Conservation (phyloP, 1,284 basidiomycete species). For the Vanrija humicola region DNA sequence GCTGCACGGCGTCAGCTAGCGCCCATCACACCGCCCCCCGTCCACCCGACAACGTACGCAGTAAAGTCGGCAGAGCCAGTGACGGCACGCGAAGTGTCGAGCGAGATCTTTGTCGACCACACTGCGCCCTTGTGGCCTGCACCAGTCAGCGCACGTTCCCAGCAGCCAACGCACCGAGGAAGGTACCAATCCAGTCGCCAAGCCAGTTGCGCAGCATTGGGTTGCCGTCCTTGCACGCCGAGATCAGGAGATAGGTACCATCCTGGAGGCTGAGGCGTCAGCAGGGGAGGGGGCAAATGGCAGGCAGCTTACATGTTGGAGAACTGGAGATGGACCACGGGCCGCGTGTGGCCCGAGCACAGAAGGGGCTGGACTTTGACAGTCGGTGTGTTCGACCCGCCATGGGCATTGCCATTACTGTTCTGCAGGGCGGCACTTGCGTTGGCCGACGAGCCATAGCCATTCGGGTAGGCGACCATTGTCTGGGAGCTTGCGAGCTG, state of each 20-base stretch:
- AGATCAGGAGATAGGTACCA: constrained; percentile 79
- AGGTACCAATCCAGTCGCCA: constrained; percentile 98
- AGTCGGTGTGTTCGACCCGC: neutral
- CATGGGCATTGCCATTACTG: constrained; percentile 5
- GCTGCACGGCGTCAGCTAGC: constrained; percentile 50
- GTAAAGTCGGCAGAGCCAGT: constrained; percentile 97
- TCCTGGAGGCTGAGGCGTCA: constrained; percentile 57
- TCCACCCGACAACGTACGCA: constrained; percentile 60
- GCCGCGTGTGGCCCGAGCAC: constrained; percentile 60
- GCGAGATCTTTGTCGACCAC: constrained; percentile 92
- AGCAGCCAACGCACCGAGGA: constrained; percentile 58
- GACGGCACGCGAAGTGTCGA: constrained; percentile 77
- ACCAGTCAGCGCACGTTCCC: neutral
- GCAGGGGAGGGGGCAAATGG: neutral
- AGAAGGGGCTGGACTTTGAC: constrained; percentile 51
- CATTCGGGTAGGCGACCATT: constrained; percentile 26
- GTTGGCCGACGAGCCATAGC: constrained; percentile 12
- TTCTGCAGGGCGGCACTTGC: constrained; percentile 7
- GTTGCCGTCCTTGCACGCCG: constrained; percentile 93
- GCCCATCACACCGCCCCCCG: neutral
- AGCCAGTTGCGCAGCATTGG: constrained; percentile 96
- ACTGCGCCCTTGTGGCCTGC: constrained; percentile 93
- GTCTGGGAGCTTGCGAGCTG: neutral
- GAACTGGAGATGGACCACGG: constrained; percentile 91
- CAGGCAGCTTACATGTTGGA: constrained; percentile 54